Percentiles rank a stretch among this genome's conserved stretches.
phyloP scores from a whole-genome alignment of 306 rosid genomes.

The Comarum palustre region DNA sequence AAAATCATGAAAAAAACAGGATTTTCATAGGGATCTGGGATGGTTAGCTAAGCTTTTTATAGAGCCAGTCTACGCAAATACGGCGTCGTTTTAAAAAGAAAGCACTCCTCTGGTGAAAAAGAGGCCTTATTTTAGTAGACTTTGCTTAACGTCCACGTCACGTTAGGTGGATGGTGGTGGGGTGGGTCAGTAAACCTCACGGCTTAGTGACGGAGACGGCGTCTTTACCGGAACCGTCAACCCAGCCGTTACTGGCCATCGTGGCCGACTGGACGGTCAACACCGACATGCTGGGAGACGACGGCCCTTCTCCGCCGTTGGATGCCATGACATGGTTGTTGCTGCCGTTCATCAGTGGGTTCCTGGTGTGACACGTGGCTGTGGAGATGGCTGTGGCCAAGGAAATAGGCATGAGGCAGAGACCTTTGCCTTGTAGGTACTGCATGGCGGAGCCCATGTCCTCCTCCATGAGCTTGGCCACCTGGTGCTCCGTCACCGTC shows the following conservation, averaged over 20 bases:
- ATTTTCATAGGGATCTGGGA: background rate
- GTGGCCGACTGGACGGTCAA: constrained; percentile 68
- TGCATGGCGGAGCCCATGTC: constrained; percentile 99
- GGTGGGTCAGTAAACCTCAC: constrained; percentile 27
- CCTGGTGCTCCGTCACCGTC: constrained; percentile 86
- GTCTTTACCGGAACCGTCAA: constrained; percentile 57
- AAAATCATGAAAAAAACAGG: background rate
- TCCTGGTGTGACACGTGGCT: constrained; percentile 75
- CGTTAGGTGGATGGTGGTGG: no score
- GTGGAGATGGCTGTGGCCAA: constrained; percentile 87
- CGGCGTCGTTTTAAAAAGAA: constrained; percentile 49
- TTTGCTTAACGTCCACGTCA: constrained; percentile 14
- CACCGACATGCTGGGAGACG: constrained; percentile 85
- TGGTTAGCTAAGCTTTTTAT: constrained; percentile 26
- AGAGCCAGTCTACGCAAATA: constrained; percentile 50
- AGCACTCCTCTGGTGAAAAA: constrained; percentile 3
- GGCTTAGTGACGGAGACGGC: constrained; percentile 71
- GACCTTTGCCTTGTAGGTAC: constrained; percentile 90
- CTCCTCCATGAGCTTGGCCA: constrained; percentile 89
- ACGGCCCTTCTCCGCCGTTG: constrained; percentile 67
- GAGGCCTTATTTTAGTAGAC: constrained; percentile 52
- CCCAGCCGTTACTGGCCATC: constrained; percentile 39
- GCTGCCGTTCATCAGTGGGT: constrained; percentile 34
- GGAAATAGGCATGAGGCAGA: constrained; percentile 97
- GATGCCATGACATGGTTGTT: constrained; percentile 29